Evolutionary conservation across 2,329 filamentous ascomycete species (phyloP), one percentile per base, ranked within the genome.

Genomic region (Aschersonia sp.): DNA sequence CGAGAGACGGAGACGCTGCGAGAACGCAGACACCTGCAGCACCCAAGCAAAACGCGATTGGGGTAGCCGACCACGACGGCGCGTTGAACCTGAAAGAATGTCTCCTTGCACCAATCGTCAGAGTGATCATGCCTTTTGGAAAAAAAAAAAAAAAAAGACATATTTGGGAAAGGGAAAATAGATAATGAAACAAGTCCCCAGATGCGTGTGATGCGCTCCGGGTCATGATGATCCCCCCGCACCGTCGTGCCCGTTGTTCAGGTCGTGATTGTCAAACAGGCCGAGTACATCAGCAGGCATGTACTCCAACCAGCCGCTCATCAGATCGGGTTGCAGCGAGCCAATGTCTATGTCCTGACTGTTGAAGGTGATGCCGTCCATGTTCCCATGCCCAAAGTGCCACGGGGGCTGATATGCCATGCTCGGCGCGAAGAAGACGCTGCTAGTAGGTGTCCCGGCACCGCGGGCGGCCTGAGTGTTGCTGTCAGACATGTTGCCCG

Each of bases 291-390:
- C 81, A 30, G 73, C 74, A 0, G 83, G 82, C 6, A 87, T 66
- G 50, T 85, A 85, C 55, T 87, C 84, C 9, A 88, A 67, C 82
- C 84, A 89, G 4, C 65, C 64, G 0, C 81, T 78, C 70, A 84
- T 78, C 63, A 86, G 76, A 42, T 86, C 82, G 12, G 79, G 75
- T 1, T 67, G 65, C 1, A 88, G 64, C 5, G 76, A 68, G 30
- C 75, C 78, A 70, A 89, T 83, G 53, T 89, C 83, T 35, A 90
- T 78, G 53, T 89, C 83, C 52, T 86, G 83, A 50, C 78, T 83
- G 58, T 87, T 79, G 53, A 89, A 85, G 51, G 84, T 80, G 64
- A 88, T 82, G 52, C 67, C 65, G 44, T 73, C 67, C 51, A 68
- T 64, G 47, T 58, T 65, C 6, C 61, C 60, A 52, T 59, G 56